phyloP scores from a whole-genome alignment of 2,329 filamentous ascomycete species.

The Fusarium lateritium region DNA sequence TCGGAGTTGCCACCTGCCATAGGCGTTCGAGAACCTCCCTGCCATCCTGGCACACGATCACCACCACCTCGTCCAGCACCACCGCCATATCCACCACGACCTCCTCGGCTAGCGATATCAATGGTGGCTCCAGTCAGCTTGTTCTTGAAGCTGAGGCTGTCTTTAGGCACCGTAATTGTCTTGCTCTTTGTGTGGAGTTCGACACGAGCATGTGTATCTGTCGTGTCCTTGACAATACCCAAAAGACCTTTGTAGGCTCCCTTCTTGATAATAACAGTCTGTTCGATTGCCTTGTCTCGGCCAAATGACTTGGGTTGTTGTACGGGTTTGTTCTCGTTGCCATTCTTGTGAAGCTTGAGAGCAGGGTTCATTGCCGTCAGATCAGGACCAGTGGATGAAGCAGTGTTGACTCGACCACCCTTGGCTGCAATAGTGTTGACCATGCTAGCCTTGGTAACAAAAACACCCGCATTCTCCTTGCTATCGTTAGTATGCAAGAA shows the following conservation, averaged over 20 bases:
- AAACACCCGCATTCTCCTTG: conserved; percentile 90
- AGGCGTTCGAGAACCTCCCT: conserved; percentile 78
- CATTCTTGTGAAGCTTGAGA: conserved; percentile 77
- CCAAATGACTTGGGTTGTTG: conserved; percentile 83
- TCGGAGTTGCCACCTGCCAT: conserved; percentile 72
- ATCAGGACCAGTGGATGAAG: conserved; percentile 75
- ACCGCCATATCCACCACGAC: conserved; percentile 61
- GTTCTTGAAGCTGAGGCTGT: conserved; percentile 88
- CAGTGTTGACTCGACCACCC: conserved; percentile 81
- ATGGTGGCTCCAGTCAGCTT: conserved; percentile 84
- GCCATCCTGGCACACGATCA: conserved; percentile 69
- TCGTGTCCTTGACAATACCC: conserved; percentile 96
- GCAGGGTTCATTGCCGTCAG: conserved; percentile 94
- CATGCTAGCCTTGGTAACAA: conserved; percentile 87
- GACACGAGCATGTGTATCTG: conserved; percentile 86
- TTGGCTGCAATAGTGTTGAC: conserved; percentile 95
- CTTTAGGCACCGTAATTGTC: conserved; percentile 86
- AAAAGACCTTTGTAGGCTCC: conserved; percentile 93
- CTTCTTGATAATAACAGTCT: conserved; percentile 90
- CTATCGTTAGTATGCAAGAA: conserved; percentile 89
- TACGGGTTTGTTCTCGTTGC: conserved; percentile 61
- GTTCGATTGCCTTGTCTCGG: conserved; percentile 87
- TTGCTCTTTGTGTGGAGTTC: conserved; percentile 97
- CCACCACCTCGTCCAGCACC: conserved; percentile 63
- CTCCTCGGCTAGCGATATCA: conserved; percentile 72